Conservation (phyloP, 176 grass and related monocot genomes). For the Carex cristatella region DNA sequence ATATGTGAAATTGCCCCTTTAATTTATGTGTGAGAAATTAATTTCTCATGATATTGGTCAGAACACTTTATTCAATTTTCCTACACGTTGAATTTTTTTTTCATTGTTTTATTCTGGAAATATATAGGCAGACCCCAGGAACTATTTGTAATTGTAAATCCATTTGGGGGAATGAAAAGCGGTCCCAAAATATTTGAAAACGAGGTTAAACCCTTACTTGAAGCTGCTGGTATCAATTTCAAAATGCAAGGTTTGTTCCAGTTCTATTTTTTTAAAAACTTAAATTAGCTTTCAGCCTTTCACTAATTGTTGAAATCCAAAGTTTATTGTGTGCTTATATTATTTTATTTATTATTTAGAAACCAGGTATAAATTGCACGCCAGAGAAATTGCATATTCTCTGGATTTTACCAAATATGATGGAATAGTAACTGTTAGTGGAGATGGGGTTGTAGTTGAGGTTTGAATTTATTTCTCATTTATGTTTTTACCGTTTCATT, state of each 20-base stretch:
- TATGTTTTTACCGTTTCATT: neutral
- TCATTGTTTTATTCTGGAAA: neutral
- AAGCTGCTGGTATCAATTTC: constrained; percentile 42
- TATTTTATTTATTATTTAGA: constrained; percentile 33
- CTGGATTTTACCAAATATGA: constrained; percentile 50
- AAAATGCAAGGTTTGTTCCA: constrained; percentile 49
- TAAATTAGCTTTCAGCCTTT: too few relatives aligned
- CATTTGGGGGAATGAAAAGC: constrained; percentile 62
- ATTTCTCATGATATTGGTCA: neutral
- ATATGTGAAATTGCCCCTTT: too few relatives aligned
- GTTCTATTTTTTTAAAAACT: too few relatives aligned
- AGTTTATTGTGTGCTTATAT: neutral
- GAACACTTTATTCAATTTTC: neutral
- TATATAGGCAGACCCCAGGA: constrained; percentile 42
- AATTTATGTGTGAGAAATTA: neutral
- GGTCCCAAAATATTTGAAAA: constrained; percentile 48
- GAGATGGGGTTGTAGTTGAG: constrained; percentile 78
- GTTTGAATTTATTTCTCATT: constrained; percentile 29
- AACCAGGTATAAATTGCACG: constrained; percentile 51
- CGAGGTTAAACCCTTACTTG: constrained; percentile 59
- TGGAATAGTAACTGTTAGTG: constrained; percentile 72
- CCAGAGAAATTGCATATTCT: constrained; percentile 51
- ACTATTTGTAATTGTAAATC: constrained; percentile 64
- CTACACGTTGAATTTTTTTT: neutral
- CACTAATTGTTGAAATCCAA: neutral